These are phyloP conservation scores for Phialocephala subalpina DNA, from an alignment of 2,329 filamentous ascomycete genomes.

Conservation along the genomic window DNA sequence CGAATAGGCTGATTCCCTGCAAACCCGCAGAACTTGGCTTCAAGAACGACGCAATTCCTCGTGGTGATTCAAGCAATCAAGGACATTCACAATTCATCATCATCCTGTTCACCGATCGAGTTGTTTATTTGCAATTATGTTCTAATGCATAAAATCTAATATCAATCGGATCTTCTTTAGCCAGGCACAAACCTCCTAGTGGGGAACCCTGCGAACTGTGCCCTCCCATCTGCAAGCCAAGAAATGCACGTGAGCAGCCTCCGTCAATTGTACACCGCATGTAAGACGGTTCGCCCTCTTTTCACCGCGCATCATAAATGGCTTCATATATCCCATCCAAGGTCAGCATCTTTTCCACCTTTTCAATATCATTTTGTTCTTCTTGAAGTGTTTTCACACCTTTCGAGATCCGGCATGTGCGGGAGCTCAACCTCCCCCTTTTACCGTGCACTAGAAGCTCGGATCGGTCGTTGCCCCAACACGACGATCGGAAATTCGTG, in stretches of 20 bases:
- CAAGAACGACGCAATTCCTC: not conserved
- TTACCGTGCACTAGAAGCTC: conserved; percentile 1
- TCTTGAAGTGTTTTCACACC: no score
- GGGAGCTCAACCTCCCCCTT: not conserved
- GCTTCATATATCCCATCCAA: not conserved
- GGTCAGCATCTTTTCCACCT: not conserved
- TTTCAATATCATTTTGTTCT: not conserved
- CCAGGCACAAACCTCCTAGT: conserved; percentile 7
- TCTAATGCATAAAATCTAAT: not conserved
- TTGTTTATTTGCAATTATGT: not conserved
- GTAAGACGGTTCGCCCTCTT: not conserved
- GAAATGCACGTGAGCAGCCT: not conserved
- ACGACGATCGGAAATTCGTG: conserved; percentile 14
- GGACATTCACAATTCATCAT: not conserved
- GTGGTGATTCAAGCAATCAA: not conserved
- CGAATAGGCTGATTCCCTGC: not conserved
- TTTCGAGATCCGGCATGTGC: not conserved
- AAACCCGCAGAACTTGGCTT: not conserved
- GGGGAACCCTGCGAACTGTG: not conserved
- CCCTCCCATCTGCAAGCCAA: not conserved
- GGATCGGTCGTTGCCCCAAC: not conserved
- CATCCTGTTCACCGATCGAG: not conserved
- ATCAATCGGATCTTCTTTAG: conserved; percentile 10
- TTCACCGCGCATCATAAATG: not conserved
- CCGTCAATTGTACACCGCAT: not conserved